A percentile compares a stretch with the other conserved stretches of the same genome.
phyloP scores from a whole-genome alignment of 768 basidiomycete species.

The Phlebiopsis flavidoalba region DNA sequence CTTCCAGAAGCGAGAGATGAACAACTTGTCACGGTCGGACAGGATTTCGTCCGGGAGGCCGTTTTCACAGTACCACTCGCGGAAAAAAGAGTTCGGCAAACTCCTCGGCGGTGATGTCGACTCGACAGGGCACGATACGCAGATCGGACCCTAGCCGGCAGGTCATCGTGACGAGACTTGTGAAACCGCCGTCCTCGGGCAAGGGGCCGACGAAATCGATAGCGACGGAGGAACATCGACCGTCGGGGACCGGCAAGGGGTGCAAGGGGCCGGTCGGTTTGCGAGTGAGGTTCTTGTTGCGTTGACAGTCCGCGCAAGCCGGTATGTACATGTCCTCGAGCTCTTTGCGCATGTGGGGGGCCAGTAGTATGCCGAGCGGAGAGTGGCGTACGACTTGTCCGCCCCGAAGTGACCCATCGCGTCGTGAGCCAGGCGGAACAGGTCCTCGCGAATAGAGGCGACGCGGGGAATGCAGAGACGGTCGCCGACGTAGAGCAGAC shows the following conservation, averaged over 20 bases:
- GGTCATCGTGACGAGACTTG: slow-evolving; percentile 24
- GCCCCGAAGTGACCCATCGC: slow-evolving; percentile 17
- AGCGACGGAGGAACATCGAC: too few relatives aligned
- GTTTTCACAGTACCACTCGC: slow-evolving; percentile 25
- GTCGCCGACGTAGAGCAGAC: slow-evolving; percentile 16
- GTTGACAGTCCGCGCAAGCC: slow-evolving; percentile 26
- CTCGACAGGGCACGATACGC: slow-evolving; percentile 7
- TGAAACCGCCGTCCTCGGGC: slow-evolving; percentile 20
- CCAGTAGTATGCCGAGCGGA: too few relatives aligned
- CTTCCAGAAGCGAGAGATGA: slow-evolving; percentile 32
- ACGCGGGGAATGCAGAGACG: slow-evolving; percentile 22
- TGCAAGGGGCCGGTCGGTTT: slow-evolving; percentile 19
- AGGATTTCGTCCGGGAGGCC: slow-evolving; percentile 14
- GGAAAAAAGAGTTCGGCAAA: slow-evolving; percentile 21
- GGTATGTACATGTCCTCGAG: slow-evolving; percentile 28
- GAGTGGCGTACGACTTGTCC: slow-evolving; percentile 20
- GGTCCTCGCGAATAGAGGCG: slow-evolving; percentile 14
- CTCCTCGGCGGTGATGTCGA: slow-evolving; percentile 9
- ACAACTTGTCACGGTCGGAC: slow-evolving; percentile 27
- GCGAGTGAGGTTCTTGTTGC: slow-evolving; percentile 28
- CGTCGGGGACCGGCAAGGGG: too few relatives aligned
- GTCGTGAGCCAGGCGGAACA: slow-evolving; percentile 17
- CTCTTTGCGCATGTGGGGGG: slow-evolving; percentile 28
- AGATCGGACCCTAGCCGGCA: slow-evolving; percentile 15
- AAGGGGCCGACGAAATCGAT: too few relatives aligned